Conservation (phyloP, 371 early-diverging fungal species). For the Entomophthora muscae region DNA sequence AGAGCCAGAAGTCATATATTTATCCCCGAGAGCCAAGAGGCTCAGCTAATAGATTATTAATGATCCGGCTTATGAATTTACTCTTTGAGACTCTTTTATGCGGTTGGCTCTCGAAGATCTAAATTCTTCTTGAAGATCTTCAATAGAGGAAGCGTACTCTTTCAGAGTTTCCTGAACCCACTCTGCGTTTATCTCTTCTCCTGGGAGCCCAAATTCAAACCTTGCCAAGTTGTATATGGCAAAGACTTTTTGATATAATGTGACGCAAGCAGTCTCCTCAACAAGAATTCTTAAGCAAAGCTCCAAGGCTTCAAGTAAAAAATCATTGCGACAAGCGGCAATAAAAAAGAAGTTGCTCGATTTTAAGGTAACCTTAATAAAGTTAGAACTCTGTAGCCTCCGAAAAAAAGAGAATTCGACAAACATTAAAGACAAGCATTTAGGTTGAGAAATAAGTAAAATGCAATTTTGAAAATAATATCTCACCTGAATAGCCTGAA, state of each 20-base stretch:
- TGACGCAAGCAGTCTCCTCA: background rate
- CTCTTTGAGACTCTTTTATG: background rate
- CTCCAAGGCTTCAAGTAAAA: background rate
- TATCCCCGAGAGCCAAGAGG: background rate
- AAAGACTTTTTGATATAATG: background rate
- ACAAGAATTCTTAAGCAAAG: background rate
- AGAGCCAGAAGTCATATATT: background rate
- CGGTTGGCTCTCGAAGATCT: background rate
- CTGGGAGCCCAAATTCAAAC: background rate
- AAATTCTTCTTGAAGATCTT: background rate
- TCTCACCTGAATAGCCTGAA: too few relatives aligned
- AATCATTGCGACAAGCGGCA: background rate
- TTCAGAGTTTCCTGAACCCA: background rate
- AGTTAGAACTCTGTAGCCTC: too few relatives aligned
- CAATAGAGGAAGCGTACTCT: background rate
- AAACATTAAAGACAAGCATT: too few relatives aligned
- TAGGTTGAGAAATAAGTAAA: too few relatives aligned
- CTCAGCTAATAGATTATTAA: background rate
- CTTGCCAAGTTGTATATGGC: background rate
- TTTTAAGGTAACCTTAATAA: background rate
- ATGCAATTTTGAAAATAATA: too few relatives aligned
- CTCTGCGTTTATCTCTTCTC: background rate
- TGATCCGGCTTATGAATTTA: background rate
- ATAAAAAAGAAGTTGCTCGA: background rate
- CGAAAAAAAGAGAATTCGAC: too few relatives aligned